phyloP scores from a whole-genome alignment of 129 eudicot species.

The Ambrosia trifida region DNA sequence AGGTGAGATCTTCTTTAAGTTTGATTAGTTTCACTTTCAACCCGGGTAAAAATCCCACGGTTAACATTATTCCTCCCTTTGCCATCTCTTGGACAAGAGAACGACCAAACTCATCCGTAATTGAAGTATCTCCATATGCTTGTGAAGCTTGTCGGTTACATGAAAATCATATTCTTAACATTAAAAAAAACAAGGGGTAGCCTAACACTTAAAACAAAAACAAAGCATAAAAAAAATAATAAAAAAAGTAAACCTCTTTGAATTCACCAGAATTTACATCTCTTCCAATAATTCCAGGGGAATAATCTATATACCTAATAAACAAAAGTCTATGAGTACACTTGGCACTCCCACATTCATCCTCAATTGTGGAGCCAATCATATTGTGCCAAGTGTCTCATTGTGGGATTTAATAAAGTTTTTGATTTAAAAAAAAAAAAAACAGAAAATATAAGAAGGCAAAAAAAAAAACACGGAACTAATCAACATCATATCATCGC shows the following conservation, averaged over 20 bases:
- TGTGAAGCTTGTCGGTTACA: slow-evolving; percentile 36
- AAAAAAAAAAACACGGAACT: too few species aligned
- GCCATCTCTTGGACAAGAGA: slow-evolving; percentile 5
- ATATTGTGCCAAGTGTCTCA: too few species aligned
- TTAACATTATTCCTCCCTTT: slow-evolving; percentile 50
- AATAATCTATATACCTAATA: too few species aligned
- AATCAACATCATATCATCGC: too few species aligned
- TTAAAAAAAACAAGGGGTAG: not conserved
- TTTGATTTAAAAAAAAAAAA: too few species aligned
- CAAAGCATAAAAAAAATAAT: too few species aligned
- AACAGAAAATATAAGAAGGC: too few species aligned
- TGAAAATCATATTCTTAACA: slow-evolving; percentile 2
- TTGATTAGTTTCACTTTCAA: slow-evolving; percentile 59
- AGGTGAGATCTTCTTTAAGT: slow-evolving; percentile 37
- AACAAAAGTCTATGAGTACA: too few species aligned
- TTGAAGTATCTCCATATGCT: slow-evolving; percentile 5
- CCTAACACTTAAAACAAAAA: too few species aligned
- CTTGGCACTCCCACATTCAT: too few species aligned
- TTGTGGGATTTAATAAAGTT: too few species aligned
- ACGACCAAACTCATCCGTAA: slow-evolving; percentile 38
- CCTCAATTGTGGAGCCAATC: too few species aligned
- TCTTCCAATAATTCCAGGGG: slow-evolving; percentile 34
- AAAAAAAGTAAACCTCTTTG: slow-evolving; percentile 59
- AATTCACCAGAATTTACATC: slow-evolving; percentile 28
- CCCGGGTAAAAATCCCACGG: slow-evolving; percentile 81